Percentiles rank a stretch among this genome's conserved stretches.
Conservation (phyloP, 805 yeast genomes). For the Vanderwaltozyma verrucispora region DNA sequence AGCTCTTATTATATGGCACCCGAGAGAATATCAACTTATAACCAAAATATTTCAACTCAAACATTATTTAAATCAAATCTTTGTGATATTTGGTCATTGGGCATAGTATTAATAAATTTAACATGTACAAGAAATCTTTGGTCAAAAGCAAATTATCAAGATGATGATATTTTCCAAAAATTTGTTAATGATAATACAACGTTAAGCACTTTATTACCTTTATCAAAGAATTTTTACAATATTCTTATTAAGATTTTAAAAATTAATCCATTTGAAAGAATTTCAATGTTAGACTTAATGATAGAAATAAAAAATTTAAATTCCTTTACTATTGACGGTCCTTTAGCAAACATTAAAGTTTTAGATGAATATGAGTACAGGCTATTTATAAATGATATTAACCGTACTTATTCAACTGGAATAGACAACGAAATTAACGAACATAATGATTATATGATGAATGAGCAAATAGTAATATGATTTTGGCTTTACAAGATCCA, state of each 20-base stretch:
- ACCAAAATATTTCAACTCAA: slow-evolving; percentile 10
- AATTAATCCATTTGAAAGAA: slow-evolving; percentile 29
- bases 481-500: no score
- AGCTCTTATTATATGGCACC: slow-evolving; percentile 91
- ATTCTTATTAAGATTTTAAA: slow-evolving; percentile 33
- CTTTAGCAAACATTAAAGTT: slow-evolving; percentile 14
- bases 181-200: slow-evolving; percentile 47
- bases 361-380: slow-evolving; percentile 2
- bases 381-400: no score
- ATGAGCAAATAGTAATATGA: background rate
- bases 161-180: slow-evolving; percentile 55
- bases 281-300: slow-evolving; percentile 13
- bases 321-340: slow-evolving; percentile 22
- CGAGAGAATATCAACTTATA: slow-evolving; percentile 36
- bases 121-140: slow-evolving; percentile 84
- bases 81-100: slow-evolving; percentile 84
- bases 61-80: slow-evolving; percentile 48
- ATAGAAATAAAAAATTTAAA: slow-evolving; percentile 16
- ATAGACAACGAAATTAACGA: background rate
- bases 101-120: slow-evolving; percentile 68
- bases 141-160: slow-evolving; percentile 60
- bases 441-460: background rate
- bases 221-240: slow-evolving; percentile 49
- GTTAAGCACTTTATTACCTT: slow-evolving; percentile 58
- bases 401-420: no score